phyloP scores from a whole-genome alignment of 1,284 basidiomycete genomes.

The Ganoderma leucocontextum region DNA sequence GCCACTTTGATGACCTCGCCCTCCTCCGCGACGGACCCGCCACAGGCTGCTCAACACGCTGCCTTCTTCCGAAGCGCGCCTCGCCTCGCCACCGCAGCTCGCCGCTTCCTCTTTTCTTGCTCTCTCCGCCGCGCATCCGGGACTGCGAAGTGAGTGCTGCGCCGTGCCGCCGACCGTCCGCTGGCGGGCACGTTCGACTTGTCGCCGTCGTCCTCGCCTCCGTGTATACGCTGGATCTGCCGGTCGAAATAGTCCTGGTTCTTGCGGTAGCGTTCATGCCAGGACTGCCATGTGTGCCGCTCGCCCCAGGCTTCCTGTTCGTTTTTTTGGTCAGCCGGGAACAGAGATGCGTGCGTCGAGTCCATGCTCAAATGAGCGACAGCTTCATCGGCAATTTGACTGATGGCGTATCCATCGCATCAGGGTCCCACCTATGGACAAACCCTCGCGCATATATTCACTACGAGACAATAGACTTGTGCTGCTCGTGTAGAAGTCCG shows the following conservation, averaged over 20 bases:
- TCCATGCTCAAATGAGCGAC: too few relatives aligned
- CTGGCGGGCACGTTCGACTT: not conserved
- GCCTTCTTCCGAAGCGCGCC: too few relatives aligned
- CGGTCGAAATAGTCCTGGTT: slow-evolving; percentile 62
- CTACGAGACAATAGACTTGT: too few relatives aligned
- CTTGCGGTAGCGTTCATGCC: slow-evolving; percentile 81
- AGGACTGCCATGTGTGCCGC: slow-evolving; percentile 79
- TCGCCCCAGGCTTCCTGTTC: slow-evolving; percentile 60
- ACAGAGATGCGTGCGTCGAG: too few relatives aligned
- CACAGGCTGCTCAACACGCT: slow-evolving; percentile 5
- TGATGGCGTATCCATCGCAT: too few relatives aligned
- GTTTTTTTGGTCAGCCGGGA: not conserved
- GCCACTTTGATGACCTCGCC: not conserved
- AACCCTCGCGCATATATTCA: not conserved
- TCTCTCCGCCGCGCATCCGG: slow-evolving; percentile 2
- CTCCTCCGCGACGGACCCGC: slow-evolving; percentile 6
- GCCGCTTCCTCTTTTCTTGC: slow-evolving; percentile 13
- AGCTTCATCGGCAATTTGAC: too few relatives aligned
- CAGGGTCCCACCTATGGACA: too few relatives aligned
- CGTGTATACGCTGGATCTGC: slow-evolving; percentile 7
- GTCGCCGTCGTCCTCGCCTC: not conserved
- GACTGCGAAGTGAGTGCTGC: not conserved
- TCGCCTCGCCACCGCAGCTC: slow-evolving; percentile 3
- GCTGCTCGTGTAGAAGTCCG: too few relatives aligned
- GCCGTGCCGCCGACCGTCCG: slow-evolving; percentile 10